Percentiles rank a stretch among this genome's conserved stretches.
Conservation (phyloP, 495 filamentous ascomycete species). For the Aspergillus asperescens region DNA sequence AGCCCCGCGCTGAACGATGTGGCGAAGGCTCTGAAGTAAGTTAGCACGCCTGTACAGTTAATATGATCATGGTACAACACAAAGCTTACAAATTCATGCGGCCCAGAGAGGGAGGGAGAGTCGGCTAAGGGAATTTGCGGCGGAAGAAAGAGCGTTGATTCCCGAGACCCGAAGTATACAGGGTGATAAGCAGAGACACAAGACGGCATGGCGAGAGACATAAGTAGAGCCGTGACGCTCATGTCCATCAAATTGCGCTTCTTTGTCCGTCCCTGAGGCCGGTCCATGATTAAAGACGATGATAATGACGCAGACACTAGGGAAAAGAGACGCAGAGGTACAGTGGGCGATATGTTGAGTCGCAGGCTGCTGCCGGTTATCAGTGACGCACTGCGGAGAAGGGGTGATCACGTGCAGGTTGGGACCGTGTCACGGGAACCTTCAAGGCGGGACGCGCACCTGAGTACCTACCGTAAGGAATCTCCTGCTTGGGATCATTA, state of each 20-base stretch:
- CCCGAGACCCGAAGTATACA: conserved; percentile 27
- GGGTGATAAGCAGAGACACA: conserved; percentile 26
- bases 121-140: conserved; percentile 29
- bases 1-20: conserved; percentile 87
- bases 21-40: conserved; percentile 64
- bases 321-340: conserved; percentile 14
- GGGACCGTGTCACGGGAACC: conserved; percentile 13
- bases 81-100: conserved; percentile 36
- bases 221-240: conserved; percentile 14
- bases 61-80: neutral
- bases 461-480: no score
- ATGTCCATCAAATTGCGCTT: conserved; percentile 13
- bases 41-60: neutral
- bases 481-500: no score
- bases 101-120: conserved; percentile 16
- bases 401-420: conserved; percentile 1
- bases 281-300: conserved; percentile 15
- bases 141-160: conserved; percentile 29
- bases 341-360: conserved; percentile 10
- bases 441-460: neutral
- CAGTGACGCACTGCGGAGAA: conserved; percentile 30
- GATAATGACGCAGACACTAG: conserved; percentile 17
- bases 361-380: no score
- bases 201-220: conserved; percentile 24
- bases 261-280: conserved; percentile 5